Percentiles rank a stretch among this genome's conserved stretches.
Conservation (phyloP, 2,329 filamentous ascomycete genomes). For the Cordyceps cicadae region DNA sequence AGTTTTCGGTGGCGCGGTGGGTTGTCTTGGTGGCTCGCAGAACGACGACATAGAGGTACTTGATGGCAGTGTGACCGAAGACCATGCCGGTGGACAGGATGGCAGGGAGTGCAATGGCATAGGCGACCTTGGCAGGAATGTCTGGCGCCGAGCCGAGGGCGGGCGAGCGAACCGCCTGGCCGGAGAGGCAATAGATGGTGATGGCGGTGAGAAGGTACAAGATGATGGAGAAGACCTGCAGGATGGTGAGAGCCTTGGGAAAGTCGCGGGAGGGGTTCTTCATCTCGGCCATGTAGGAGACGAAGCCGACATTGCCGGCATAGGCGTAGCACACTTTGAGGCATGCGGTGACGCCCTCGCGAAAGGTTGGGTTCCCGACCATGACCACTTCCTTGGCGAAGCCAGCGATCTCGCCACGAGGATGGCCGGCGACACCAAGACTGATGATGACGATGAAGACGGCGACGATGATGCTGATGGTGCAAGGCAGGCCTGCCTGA, state of each 20-base stretch:
- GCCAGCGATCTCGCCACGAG: conserved; percentile 20
- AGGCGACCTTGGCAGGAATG: conserved; percentile 25
- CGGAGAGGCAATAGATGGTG: conserved; percentile 24
- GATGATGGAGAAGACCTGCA: conserved; percentile 26
- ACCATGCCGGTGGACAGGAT: conserved; percentile 24
- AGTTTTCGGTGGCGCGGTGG: conserved; percentile 25
- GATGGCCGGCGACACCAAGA: conserved; percentile 23
- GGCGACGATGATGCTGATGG: conserved; percentile 27
- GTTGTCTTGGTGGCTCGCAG: conserved; percentile 26
- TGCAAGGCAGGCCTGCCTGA: conserved; percentile 24
- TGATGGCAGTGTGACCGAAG: conserved; percentile 25
- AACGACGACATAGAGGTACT: conserved; percentile 26
- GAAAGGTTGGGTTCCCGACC: conserved; percentile 23
- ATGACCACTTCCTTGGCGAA: conserved; percentile 24
- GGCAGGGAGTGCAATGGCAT: conserved; percentile 24
- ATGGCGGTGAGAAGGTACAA: conserved; percentile 26
- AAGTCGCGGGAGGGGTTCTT: conserved; percentile 25
- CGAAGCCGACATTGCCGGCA: conserved; percentile 30
- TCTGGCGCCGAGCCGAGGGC: conserved; percentile 26
- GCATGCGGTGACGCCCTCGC: conserved; percentile 24
- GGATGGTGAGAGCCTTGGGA: conserved; percentile 22
- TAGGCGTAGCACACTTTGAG: conserved; percentile 29
- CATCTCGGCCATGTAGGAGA: conserved; percentile 29
- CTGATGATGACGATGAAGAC: conserved; percentile 30
- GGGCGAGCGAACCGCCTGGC: conserved; percentile 24